Conservation (phyloP, 2,329 filamentous ascomycete species). For the Lasiodiplodia hormozganensis region DNA sequence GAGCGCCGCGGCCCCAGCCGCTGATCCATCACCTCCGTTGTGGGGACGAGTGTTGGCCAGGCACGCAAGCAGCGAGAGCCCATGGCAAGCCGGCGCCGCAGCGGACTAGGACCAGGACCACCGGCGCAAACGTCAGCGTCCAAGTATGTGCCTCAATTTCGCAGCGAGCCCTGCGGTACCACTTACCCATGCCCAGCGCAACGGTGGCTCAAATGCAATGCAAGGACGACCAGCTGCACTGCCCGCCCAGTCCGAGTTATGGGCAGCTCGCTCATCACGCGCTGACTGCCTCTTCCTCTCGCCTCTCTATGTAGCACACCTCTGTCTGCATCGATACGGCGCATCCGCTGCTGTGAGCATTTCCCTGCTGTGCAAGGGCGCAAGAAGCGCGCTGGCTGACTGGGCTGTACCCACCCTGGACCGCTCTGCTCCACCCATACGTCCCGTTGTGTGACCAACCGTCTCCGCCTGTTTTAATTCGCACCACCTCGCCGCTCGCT, state of each 20-base stretch:
- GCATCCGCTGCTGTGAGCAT: constrained; percentile 3
- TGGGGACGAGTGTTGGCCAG: constrained; percentile 4
- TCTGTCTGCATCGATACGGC: constrained; percentile 5
- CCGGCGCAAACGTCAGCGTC: constrained; percentile 15
- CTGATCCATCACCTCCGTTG: constrained; percentile 4
- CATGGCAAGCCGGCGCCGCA: background rate
- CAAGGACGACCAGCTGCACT: constrained; percentile 27
- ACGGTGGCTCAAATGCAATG: constrained; percentile 28
- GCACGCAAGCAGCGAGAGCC: background rate
- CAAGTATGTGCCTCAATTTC: constrained; percentile 25
- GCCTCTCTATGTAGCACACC: constrained; percentile 5
- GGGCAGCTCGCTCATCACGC: constrained; percentile 20
- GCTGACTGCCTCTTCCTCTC: constrained; percentile 7
- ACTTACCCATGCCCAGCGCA: constrained; percentile 13
- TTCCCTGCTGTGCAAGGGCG: constrained; percentile 23
- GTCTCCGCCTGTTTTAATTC: constrained; percentile 27
- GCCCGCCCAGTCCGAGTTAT: background rate
- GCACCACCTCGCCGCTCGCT: constrained; percentile 17
- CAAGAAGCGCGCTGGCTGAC: background rate
- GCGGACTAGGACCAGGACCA: background rate
- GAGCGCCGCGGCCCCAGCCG: constrained; percentile 7
- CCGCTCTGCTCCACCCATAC: constrained; percentile 1
- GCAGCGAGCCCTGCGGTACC: constrained; percentile 19
- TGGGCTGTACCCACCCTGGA: constrained; percentile 14
- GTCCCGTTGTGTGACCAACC: constrained; percentile 22